Conservation (phyloP, 345 rosid genomes). For the Lepidium africanum region DNA sequence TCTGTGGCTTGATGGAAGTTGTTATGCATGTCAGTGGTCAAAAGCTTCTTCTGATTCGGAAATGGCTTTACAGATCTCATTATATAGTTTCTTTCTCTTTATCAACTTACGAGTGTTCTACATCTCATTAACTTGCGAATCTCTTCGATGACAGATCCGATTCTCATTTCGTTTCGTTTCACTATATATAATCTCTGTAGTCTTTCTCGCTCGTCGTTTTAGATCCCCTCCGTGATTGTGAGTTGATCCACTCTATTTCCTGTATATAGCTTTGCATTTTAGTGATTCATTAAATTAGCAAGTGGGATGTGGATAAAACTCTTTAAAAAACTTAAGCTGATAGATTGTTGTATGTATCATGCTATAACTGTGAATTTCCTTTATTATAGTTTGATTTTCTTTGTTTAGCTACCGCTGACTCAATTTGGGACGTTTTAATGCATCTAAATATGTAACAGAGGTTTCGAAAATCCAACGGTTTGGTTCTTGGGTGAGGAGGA, state of each 20-base stretch:
- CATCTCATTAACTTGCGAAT: not conserved
- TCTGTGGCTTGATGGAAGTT: not conserved
- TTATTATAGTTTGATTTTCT: not conserved
- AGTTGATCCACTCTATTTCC: not conserved
- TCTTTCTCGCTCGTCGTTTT: not conserved
- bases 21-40: slow-evolving; percentile 3
- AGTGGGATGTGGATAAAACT: too few relatives aligned
- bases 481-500: slow-evolving; percentile 1
- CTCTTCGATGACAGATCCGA: not conserved
- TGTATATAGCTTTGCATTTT: not conserved
- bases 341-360: not conserved
- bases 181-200: not conserved
- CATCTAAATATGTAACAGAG: slow-evolving; percentile 21
- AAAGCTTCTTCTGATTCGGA: not conserved
- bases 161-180: slow-evolving; percentile 1
- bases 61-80: not conserved
- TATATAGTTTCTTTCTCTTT: not conserved
- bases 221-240: not conserved
- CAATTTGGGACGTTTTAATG: slow-evolving; percentile 6
- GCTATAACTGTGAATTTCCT: slow-evolving; percentile 1
- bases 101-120: not conserved
- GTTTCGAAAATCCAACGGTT: slow-evolving; percentile 24
- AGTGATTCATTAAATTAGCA: not conserved
- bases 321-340: too few relatives aligned
- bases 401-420: not conserved